These are phyloP conservation scores for Zymoseptoria pseudotritici DNA, from an alignment of 2,329 filamentous ascomycete species.

Conservation along the genomic window DNA sequence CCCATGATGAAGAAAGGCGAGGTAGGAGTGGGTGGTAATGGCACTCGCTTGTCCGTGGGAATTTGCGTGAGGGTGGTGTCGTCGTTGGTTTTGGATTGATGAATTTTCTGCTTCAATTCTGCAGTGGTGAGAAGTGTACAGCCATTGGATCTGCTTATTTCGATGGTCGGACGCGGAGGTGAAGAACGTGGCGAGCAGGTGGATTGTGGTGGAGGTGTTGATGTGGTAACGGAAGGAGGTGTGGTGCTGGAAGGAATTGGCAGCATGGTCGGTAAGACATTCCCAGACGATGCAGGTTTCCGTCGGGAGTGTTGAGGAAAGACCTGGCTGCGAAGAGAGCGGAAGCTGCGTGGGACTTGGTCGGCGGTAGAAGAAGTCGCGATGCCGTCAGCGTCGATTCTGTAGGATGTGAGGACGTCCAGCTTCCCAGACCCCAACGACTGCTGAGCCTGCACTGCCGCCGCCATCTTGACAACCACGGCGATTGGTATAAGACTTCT, in stretches of 20 bases:
- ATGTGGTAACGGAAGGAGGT: background rate
- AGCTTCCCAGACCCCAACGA: background rate
- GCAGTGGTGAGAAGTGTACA: conserved; percentile 15
- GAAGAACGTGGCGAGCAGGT: conserved; percentile 23
- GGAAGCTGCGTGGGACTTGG: background rate
- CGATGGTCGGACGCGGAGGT: conserved; percentile 18
- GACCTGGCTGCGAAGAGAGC: background rate
- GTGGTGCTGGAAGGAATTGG: background rate
- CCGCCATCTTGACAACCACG: background rate
- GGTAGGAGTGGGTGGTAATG: conserved; percentile 15
- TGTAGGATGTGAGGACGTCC: background rate
- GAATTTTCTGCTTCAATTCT: conserved; percentile 20
- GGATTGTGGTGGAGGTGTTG: background rate
- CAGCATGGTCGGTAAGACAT: background rate
- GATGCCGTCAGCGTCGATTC: background rate
- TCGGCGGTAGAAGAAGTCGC: background rate
- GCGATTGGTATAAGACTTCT: background rate
- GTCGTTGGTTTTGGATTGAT: conserved; percentile 13
- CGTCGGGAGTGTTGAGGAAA: background rate
- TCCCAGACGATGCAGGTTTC: background rate
- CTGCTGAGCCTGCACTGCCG: background rate
- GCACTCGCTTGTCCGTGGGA: conserved; percentile 16
- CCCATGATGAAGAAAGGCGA: conserved; percentile 21
- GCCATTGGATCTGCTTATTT: conserved; percentile 21
- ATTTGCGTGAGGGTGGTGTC: conserved; percentile 15